A percentile compares a stretch with the other conserved stretches of the same genome.
Evolutionary conservation across 2,329 filamentous ascomycete genomes (phyloP).

Genomic region (Sarocladium oryzae): DNA sequence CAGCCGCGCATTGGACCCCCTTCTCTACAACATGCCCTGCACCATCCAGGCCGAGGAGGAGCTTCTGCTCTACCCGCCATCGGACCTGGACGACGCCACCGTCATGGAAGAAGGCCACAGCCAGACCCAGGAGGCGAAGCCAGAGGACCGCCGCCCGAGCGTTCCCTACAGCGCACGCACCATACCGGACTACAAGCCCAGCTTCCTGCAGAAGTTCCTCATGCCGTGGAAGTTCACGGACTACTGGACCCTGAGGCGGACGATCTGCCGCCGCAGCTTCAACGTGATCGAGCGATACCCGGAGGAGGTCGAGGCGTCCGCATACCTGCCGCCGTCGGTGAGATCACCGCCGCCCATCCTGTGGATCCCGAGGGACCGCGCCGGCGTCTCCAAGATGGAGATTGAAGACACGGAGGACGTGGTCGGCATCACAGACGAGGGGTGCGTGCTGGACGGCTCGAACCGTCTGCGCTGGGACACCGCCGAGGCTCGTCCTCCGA

Average conservation of each 20-base stretch:
- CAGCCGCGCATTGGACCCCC: constrained; percentile 61
- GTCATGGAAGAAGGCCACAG: constrained; percentile 12
- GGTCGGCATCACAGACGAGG: constrained; percentile 66
- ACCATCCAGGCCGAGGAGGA: constrained; percentile 40
- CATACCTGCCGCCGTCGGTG: constrained; percentile 68
- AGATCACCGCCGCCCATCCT: constrained; percentile 53
- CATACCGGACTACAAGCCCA: constrained; percentile 36
- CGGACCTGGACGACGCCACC: constrained; percentile 10
- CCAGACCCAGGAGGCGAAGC: constrained; percentile 13
- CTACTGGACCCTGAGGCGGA: constrained; percentile 62
- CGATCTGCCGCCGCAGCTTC: constrained; percentile 54
- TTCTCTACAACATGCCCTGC: constrained; percentile 65
- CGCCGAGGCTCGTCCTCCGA: constrained; percentile 34
- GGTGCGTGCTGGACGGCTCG: constrained; percentile 63
- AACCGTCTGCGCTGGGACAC: constrained; percentile 36
- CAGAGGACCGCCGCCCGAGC: constrained; percentile 1
- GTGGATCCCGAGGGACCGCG: constrained; percentile 68
- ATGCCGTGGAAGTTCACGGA: constrained; percentile 71
- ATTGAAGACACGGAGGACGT: constrained; percentile 58
- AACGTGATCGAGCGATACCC: constrained; percentile 51
- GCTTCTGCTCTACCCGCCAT: background rate
- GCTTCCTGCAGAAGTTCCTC: constrained; percentile 53
- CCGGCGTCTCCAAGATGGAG: constrained; percentile 65
- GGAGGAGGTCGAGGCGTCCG: constrained; percentile 54
- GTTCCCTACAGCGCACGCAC: background rate